Evolutionary conservation across 2,329 filamentous ascomycete species (phyloP).

Genomic region (Coleophoma eucalyptorum): DNA sequence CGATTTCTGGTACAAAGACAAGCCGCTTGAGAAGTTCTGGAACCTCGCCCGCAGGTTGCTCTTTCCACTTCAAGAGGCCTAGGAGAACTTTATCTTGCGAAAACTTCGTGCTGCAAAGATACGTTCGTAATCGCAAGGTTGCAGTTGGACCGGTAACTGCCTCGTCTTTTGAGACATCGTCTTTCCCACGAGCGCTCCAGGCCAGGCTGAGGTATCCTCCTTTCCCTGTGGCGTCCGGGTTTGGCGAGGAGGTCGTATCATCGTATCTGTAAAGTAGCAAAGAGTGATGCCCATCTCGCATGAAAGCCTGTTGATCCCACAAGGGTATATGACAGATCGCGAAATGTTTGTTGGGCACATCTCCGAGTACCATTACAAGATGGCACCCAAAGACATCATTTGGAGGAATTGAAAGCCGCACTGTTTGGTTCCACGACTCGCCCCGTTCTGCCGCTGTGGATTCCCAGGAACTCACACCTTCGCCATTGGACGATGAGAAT

Average conservation of each 20-base stretch:
- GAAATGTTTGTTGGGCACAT: conserved; percentile 83
- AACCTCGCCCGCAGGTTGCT: conserved; percentile 67
- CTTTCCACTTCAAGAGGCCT: conserved; percentile 82
- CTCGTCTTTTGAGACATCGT: conserved; percentile 67
- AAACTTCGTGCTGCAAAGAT: conserved; percentile 90
- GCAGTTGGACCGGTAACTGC: conserved; percentile 75
- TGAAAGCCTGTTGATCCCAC: conserved; percentile 89
- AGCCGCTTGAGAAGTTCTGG: conserved; percentile 74
- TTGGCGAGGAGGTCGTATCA: conserved; percentile 74
- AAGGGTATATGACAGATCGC: conserved; percentile 90
- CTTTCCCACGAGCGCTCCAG: conserved; percentile 67
- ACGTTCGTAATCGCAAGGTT: conserved; percentile 74
- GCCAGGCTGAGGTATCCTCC: conserved; percentile 84
- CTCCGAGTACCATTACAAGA: conserved; percentile 83
- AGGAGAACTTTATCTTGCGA: conserved; percentile 88
- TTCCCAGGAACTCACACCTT: conserved; percentile 79
- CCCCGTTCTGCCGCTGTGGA: conserved; percentile 77
- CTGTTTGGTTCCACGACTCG: conserved; percentile 82
- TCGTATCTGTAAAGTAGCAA: conserved; percentile 88
- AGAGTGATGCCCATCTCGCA: conserved; percentile 78
- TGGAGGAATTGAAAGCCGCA: conserved; percentile 75
- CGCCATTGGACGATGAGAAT: conserved; percentile 76
- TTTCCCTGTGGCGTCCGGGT: conserved; percentile 60
- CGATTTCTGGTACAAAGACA: conserved; percentile 93
- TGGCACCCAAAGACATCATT: conserved; percentile 80